These are phyloP conservation scores for Trichoderma polysporum DNA, from an alignment of 2,329 filamentous ascomycete genomes.

Conservation along the genomic window DNA sequence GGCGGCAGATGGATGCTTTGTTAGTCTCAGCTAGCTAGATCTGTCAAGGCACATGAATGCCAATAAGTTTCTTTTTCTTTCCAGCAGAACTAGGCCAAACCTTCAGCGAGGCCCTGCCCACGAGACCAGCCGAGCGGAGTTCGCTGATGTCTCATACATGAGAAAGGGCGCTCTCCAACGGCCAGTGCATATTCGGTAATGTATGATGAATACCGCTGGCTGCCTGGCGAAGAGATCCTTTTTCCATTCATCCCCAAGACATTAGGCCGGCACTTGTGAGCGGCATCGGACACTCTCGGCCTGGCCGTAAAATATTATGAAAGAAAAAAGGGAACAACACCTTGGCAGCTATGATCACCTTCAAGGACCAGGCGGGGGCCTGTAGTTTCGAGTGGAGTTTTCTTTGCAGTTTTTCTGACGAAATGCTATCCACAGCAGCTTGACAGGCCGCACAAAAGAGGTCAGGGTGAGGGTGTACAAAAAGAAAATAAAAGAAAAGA, in stretches of 20 bases:
- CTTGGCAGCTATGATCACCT: conserved; percentile 15
- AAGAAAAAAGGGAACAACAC: background rate
- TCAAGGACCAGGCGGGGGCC: conserved; percentile 12
- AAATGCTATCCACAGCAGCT: background rate
- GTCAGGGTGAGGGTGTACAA: background rate
- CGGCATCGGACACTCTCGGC: background rate
- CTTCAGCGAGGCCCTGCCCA: background rate
- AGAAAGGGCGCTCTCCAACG: background rate
- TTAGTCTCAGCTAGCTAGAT: conserved; percentile 8
- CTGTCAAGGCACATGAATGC: background rate
- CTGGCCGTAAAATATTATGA: background rate
- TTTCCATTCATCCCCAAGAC: background rate
- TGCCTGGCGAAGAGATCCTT: background rate
- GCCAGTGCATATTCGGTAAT: background rate
- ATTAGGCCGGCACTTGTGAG: background rate
- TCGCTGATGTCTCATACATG: background rate
- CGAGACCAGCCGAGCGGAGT: conserved; percentile 1
- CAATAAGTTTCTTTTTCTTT: background rate
- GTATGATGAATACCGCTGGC: background rate
- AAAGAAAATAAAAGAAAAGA: background rate
- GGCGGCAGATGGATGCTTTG: background rate
- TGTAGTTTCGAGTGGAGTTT: conserved; percentile 10
- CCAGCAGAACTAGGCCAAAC: background rate
- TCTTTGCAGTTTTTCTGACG: background rate
- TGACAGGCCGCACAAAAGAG: background rate